These are phyloP conservation scores for Cyclospora cayetanensis DNA, from an alignment of 169 alveolate species.

Conservation along the genomic window DNA sequence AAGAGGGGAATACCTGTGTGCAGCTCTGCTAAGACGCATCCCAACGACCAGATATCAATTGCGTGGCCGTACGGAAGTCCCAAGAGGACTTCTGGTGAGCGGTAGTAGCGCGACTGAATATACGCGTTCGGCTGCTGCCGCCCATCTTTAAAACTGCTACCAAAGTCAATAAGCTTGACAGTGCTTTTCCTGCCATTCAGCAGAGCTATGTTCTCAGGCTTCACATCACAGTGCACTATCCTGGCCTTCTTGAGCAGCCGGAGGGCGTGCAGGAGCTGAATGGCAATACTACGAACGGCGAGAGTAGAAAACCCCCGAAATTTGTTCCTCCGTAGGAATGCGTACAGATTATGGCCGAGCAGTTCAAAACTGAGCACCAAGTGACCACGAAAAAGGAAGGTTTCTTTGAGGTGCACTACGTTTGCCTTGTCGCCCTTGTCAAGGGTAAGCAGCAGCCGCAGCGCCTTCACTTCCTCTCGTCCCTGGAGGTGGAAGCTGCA, in stretches of 20 bases:
- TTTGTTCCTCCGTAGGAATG: conserved; percentile 4
- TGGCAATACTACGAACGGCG: conserved; percentile 72
- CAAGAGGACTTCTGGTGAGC: conserved; percentile 98
- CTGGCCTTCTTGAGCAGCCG: conserved; percentile 81
- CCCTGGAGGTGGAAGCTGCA: conserved; percentile 86
- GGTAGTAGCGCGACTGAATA: conserved; percentile 95
- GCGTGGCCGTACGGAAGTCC: conserved; percentile 97
- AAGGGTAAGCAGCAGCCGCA: neutral
- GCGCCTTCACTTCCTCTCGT: conserved; percentile 45
- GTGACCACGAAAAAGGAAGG: conserved; percentile 87
- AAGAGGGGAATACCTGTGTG: conserved; percentile 88
- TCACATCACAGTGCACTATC: conserved; percentile 94
- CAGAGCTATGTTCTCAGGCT: conserved; percentile 94
- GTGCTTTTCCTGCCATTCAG: conserved; percentile 4
- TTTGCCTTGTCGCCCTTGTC: conserved; percentile 39
- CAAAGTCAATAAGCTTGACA: conserved; percentile 97
- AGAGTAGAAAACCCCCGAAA: conserved; percentile 60
- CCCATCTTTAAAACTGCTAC: conserved; percentile 94
- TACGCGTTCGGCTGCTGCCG: conserved; percentile 90
- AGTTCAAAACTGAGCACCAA: conserved; percentile 94
- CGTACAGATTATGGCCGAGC: conserved; percentile 82
- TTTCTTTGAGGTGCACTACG: conserved; percentile 48
- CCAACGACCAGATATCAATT: conserved; percentile 99
- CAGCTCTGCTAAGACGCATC: conserved; percentile 97
- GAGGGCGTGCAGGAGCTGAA: conserved; percentile 83